Percentiles rank a stretch among this genome's conserved stretches.
Evolutionary conservation across 2,329 filamentous ascomycete genomes (phyloP).

Genomic region (Trichothecium roseum): DNA sequence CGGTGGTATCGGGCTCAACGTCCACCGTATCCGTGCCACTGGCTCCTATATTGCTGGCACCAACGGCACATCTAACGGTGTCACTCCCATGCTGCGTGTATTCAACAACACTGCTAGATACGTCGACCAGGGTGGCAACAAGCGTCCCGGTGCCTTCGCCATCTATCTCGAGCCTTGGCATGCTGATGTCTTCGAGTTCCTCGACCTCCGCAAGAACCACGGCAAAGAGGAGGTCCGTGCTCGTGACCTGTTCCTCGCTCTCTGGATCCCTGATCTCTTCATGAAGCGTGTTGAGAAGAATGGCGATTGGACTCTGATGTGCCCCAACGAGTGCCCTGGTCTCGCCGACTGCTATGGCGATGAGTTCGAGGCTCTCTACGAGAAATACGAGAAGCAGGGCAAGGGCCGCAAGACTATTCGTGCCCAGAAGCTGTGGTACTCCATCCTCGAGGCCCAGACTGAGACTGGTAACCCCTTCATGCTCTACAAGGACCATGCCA

Average conservation of each 20-base stretch:
- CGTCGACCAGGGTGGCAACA: constrained; percentile 98
- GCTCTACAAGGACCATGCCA: constrained; percentile 98
- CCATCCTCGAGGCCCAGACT: constrained; percentile 94
- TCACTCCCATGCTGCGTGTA: constrained; percentile 95
- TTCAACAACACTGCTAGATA: constrained; percentile 99
- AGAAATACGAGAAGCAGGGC: constrained; percentile 81
- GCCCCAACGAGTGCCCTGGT: constrained; percentile 90
- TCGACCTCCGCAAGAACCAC: constrained; percentile 98
- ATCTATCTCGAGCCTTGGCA: constrained; percentile 99
- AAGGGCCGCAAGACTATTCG: constrained; percentile 85
- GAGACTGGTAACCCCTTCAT: constrained; percentile 99
- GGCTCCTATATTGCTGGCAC: constrained; percentile 97
- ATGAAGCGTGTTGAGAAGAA: constrained; percentile 99
- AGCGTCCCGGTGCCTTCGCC: constrained; percentile 94
- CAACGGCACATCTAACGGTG: constrained; percentile 95
- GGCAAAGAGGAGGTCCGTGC: constrained; percentile 97
- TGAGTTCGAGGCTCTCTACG: constrained; percentile 91
- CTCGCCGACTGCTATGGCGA: constrained; percentile 95
- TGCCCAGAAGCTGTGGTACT: constrained; percentile 99
- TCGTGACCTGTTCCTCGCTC: constrained; percentile 91
- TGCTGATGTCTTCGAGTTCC: constrained; percentile 92
- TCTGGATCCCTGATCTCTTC: constrained; percentile 98
- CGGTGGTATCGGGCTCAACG: constrained; percentile 92
- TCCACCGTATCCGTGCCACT: constrained; percentile 92
- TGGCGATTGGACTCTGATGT: constrained; percentile 95